phyloP scores from a whole-genome alignment of 441 rosid species.

The Erysimum pusillum region DNA sequence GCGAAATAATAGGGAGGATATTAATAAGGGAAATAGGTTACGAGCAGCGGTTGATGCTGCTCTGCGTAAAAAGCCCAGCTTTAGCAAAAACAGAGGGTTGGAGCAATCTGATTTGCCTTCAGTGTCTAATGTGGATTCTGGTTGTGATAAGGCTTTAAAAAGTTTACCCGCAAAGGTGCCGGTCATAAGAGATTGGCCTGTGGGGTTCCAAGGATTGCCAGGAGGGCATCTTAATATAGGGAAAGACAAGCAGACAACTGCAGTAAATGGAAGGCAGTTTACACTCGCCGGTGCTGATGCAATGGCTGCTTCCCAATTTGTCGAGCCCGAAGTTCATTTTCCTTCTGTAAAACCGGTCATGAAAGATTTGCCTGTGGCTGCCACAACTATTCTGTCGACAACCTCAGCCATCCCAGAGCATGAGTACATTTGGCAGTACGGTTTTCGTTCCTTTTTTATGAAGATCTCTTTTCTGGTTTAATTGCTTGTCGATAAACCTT shows the following conservation, averaged over 20 bases:
- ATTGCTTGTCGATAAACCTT: slow-evolving; percentile 36
- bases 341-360: slow-evolving; percentile 49
- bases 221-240: slow-evolving; percentile 53
- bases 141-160: slow-evolving; percentile 56
- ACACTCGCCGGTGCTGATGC: slow-evolving; percentile 48
- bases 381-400: slow-evolving; percentile 47
- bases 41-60: slow-evolving; percentile 90
- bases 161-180: slow-evolving; percentile 53
- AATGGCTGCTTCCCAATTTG: slow-evolving; percentile 46
- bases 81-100: slow-evolving; percentile 64
- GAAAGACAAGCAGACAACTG: slow-evolving; percentile 49
- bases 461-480: slow-evolving; percentile 20
- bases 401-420: slow-evolving; percentile 78
- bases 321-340: slow-evolving; percentile 47
- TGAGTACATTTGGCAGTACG: slow-evolving; percentile 96
- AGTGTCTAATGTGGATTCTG: slow-evolving; percentile 53
- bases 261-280: slow-evolving; percentile 51
- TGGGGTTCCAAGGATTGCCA: slow-evolving; percentile 56
- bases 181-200: slow-evolving; percentile 52
- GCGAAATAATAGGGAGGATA: slow-evolving; percentile 59
- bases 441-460: slow-evolving; percentile 44
- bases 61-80: slow-evolving; percentile 77
- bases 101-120: slow-evolving; percentile 67
- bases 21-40: slow-evolving; percentile 63
- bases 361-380: slow-evolving; percentile 51